These are phyloP conservation scores for Arthrobotrys conoides DNA, from an alignment of 2,329 filamentous ascomycete genomes.

Conservation along the genomic window DNA sequence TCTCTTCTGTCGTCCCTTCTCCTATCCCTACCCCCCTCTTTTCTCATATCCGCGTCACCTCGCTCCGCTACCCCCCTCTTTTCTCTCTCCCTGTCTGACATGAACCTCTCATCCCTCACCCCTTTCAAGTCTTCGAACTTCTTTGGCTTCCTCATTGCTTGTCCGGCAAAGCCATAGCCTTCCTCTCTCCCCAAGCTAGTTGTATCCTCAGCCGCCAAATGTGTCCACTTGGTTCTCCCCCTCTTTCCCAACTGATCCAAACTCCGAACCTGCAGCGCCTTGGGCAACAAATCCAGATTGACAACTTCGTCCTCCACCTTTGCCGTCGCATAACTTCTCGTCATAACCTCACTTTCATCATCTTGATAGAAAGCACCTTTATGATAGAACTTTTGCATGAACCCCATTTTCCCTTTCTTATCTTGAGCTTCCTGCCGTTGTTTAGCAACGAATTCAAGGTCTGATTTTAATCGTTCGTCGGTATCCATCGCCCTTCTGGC, in stretches of 20 bases:
- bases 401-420: conserved; percentile 83
- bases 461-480: conserved; percentile 88
- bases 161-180: conserved; percentile 67
- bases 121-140: conserved; percentile 62
- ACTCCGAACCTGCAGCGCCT: conserved; percentile 92
- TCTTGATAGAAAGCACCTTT: conserved; percentile 96
- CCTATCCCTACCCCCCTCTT: conserved; percentile 69
- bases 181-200: conserved; percentile 77
- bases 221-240: conserved; percentile 89
- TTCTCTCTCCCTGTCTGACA: conserved; percentile 74
- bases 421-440: conserved; percentile 85
- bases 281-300: conserved; percentile 85
- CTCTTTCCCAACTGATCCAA: conserved; percentile 95
- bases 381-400: conserved; percentile 97
- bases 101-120: conserved; percentile 75
- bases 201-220: conserved; percentile 90
- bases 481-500: conserved; percentile 86
- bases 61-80: conserved; percentile 68
- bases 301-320: conserved; percentile 85
- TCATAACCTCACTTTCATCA: conserved; percentile 74
- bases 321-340: conserved; percentile 87
- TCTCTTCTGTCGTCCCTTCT: conserved; percentile 39
- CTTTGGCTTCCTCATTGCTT: conserved; percentile 70
- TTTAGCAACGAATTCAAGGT: conserved; percentile 80
- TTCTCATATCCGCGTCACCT: conserved; percentile 69